Evolutionary conservation across 2,329 filamentous ascomycete species (phyloP).

Genomic region (Ramularia collo-cygni): DNA sequence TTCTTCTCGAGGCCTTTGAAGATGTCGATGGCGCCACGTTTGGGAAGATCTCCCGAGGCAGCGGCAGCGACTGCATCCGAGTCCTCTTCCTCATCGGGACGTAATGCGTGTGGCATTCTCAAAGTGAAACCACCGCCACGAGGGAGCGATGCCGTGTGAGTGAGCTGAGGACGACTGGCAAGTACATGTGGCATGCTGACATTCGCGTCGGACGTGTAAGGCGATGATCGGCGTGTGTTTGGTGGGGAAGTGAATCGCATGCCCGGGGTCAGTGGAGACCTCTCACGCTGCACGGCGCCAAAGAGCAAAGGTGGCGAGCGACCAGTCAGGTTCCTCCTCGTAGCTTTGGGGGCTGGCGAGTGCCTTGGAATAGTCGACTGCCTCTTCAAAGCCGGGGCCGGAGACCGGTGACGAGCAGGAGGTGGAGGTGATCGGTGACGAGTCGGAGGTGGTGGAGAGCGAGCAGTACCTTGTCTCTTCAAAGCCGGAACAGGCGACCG

Average conservation of each 20-base stretch:
- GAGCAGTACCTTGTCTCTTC: constrained; percentile 38
- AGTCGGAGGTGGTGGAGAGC: constrained; percentile 12
- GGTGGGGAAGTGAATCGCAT: constrained; percentile 58
- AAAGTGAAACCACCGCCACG: constrained; percentile 60
- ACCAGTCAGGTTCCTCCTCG: constrained; percentile 10
- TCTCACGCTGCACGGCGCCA: constrained; percentile 62
- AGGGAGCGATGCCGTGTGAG: constrained; percentile 80
- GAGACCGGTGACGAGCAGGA: constrained; percentile 1
- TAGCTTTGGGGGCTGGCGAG: constrained; percentile 1
- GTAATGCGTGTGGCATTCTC: constrained; percentile 28
- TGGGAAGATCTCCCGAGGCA: constrained; percentile 51
- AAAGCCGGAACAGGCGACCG: constrained; percentile 33
- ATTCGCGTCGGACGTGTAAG: constrained; percentile 36
- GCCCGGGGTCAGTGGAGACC: constrained; percentile 34
- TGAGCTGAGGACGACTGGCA: constrained; percentile 59
- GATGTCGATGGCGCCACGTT: constrained; percentile 93
- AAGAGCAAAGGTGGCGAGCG: constrained; percentile 47
- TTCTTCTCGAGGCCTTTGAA: constrained; percentile 95
- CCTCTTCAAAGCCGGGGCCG: neutral
- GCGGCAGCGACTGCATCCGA: constrained; percentile 24
- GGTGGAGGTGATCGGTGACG: constrained; percentile 14
- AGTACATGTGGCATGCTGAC: constrained; percentile 45
- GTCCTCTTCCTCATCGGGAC: constrained; percentile 33
- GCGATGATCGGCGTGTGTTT: constrained; percentile 46
- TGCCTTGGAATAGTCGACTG: neutral